Percentiles rank a stretch among this genome's conserved stretches.
phyloP scores from a whole-genome alignment of 208 protist genomes.

The Leishmania arabica region DNA sequence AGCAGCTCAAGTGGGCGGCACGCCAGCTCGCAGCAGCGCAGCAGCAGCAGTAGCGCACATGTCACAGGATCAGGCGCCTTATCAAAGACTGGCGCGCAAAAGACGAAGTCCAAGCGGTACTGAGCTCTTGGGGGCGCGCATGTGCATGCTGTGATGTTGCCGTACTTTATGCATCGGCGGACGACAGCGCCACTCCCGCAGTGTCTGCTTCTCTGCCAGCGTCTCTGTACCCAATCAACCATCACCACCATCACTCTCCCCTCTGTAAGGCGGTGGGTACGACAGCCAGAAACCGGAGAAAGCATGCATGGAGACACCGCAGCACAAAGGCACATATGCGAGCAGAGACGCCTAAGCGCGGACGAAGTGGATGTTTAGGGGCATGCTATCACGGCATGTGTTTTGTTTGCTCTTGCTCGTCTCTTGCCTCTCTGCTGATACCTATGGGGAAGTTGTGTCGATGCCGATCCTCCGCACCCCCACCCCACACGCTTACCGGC shows the following conservation, averaged over 20 bases:
- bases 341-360: no score
- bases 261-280: neutral
- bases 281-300: neutral
- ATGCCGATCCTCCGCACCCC: no score
- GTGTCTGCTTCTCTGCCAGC: neutral
- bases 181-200: neutral
- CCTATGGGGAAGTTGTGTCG: no score
- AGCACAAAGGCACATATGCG: no score
- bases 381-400: no score
- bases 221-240: neutral
- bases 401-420: no score
- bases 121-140: neutral
- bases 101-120: slow-evolving; percentile 27
- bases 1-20: neutral
- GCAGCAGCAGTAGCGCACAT: neutral
- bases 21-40: neutral
- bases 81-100: neutral
- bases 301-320: no score
- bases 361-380: no score
- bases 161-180: neutral
- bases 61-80: neutral
- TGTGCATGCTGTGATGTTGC: neutral
- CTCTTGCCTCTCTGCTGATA: no score
- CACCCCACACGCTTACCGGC: neutral
- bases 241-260: no score